Percentiles rank a stretch among this genome's conserved stretches.
phyloP scores from a whole-genome alignment of 192 early-diverging fungal genomes.

The Lobosporangium transversale region DNA sequence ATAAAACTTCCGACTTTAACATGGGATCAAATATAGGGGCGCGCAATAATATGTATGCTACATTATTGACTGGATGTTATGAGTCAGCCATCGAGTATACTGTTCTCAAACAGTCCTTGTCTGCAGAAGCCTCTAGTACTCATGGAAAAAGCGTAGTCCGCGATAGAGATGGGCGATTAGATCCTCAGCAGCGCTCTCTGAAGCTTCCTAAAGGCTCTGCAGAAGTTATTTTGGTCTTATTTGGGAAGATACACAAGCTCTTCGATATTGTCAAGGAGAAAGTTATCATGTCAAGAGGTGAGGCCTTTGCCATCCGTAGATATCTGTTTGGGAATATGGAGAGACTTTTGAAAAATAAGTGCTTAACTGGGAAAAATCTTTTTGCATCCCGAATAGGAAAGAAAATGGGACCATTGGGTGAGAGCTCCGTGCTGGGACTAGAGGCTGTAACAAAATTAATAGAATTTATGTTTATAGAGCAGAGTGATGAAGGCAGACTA shows the following conservation, averaged over 20 bases:
- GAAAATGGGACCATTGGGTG: slow-evolving; percentile 25
- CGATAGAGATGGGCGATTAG: background rate
- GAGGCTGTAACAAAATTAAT: slow-evolving; percentile 48
- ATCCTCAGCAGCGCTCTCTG: background rate
- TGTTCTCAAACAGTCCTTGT: slow-evolving; percentile 15
- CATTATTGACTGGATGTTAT: slow-evolving; percentile 64
- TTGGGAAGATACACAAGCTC: slow-evolving; percentile 56
- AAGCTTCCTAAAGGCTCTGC: slow-evolving; percentile 25
- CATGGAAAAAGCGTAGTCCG: slow-evolving; percentile 22
- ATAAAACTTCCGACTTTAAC: slow-evolving; percentile 71
- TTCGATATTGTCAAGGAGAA: slow-evolving; percentile 58
- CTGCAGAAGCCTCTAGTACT: background rate
- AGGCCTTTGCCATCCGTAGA: too few species aligned
- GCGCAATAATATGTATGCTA: slow-evolving; percentile 64
- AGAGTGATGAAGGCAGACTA: background rate
- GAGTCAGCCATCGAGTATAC: slow-evolving; percentile 63
- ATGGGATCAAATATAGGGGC: slow-evolving; percentile 59
- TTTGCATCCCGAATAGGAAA: slow-evolving; percentile 9
- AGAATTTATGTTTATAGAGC: slow-evolving; percentile 50
- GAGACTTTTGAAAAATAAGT: too few species aligned
- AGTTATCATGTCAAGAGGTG: slow-evolving; percentile 55
- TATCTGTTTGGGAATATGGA: too few species aligned
- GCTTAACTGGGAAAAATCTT: background rate
- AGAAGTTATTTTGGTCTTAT: slow-evolving; percentile 55
- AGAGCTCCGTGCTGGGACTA: slow-evolving; percentile 46